phyloP scores from a whole-genome alignment of 2,329 filamentous ascomycete genomes.

The Talaromyces rugulosus region DNA sequence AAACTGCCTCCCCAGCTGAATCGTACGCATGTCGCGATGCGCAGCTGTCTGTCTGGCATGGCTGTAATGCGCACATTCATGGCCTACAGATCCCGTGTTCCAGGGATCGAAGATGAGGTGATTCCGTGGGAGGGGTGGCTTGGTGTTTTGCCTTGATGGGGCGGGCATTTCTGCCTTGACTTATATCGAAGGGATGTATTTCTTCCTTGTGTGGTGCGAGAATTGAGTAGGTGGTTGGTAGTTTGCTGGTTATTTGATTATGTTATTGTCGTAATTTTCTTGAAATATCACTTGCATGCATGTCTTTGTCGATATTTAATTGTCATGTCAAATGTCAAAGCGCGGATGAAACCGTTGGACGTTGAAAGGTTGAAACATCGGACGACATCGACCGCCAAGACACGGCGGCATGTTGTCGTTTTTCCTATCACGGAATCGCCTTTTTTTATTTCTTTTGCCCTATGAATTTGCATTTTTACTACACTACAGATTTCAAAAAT shows the following conservation, averaged over 20 bases:
- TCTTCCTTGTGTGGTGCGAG: too few relatives aligned
- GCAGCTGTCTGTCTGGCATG: constrained; percentile 56
- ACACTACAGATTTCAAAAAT: not conserved
- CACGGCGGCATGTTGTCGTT: constrained; percentile 7
- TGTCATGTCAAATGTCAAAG: not conserved
- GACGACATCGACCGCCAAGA: constrained; percentile 6
- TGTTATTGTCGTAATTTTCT: not conserved
- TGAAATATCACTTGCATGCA: not conserved
- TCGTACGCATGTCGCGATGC: constrained; percentile 67
- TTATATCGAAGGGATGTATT: not conserved
- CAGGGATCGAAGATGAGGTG: constrained; percentile 35
- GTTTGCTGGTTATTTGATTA: not conserved
- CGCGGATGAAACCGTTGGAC: not conserved
- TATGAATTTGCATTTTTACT: not conserved
- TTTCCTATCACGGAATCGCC: constrained; percentile 3
- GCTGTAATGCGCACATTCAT: constrained; percentile 69
- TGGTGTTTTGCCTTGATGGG: not conserved
- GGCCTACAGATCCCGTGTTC: constrained; percentile 70
- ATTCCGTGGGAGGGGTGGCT: not conserved
- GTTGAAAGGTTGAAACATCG: not conserved
- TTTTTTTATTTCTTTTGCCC: not conserved
- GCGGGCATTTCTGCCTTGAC: not conserved
- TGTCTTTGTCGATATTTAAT: not conserved
- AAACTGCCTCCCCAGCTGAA: constrained; percentile 70
- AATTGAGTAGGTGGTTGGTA: not conserved